Percentiles rank a stretch among this genome's conserved stretches.
phyloP scores from a whole-genome alignment of 495 filamentous ascomycete species.

The Beverwykella pulmonaria region DNA sequence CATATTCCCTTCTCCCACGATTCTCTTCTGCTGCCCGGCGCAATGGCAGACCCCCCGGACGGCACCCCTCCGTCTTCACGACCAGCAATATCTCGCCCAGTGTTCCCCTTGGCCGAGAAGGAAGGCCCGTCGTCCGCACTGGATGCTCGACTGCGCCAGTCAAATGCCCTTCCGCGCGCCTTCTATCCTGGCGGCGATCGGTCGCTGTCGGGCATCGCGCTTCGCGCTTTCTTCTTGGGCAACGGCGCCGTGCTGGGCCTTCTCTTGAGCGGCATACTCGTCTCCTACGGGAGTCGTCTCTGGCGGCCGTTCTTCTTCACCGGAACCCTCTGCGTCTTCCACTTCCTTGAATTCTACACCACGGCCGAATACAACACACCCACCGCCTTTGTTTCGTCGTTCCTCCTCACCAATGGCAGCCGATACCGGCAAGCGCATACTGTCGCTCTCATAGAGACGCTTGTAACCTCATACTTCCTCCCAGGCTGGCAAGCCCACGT shows the following conservation, averaged over 20 bases:
- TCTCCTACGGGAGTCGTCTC: conserved; percentile 52
- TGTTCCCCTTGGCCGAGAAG: conserved; percentile 22
- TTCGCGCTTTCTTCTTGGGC: conserved; percentile 68
- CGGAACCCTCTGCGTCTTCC: conserved; percentile 74
- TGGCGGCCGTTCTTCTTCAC: conserved; percentile 89
- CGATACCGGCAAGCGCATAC: conserved; percentile 83
- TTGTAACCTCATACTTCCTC: conserved; percentile 60
- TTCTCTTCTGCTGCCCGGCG: not conserved
- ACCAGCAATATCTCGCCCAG: conserved; percentile 36
- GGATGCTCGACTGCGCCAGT: conserved; percentile 29
- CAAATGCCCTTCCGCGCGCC: conserved; percentile 14
- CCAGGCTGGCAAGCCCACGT: conserved; percentile 53
- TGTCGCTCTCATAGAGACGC: conserved; percentile 70
- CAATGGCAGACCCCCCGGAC: conserved; percentile 8
- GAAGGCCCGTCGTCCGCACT: conserved; percentile 29
- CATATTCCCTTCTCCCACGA: not conserved
- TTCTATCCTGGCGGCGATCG: conserved; percentile 39
- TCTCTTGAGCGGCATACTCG: conserved; percentile 48
- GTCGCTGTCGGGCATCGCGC: conserved; percentile 76
- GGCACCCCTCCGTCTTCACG: conserved; percentile 20
- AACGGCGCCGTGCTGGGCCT: conserved; percentile 51
- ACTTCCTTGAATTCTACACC: conserved; percentile 93
- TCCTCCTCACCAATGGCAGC: conserved; percentile 82
- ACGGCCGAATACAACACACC: conserved; percentile 82
- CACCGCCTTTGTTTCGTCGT: conserved; percentile 70